These are phyloP conservation scores for Coemansia aciculifera DNA, from an alignment of 192 early-diverging fungal genomes.

Conservation along the genomic window DNA sequence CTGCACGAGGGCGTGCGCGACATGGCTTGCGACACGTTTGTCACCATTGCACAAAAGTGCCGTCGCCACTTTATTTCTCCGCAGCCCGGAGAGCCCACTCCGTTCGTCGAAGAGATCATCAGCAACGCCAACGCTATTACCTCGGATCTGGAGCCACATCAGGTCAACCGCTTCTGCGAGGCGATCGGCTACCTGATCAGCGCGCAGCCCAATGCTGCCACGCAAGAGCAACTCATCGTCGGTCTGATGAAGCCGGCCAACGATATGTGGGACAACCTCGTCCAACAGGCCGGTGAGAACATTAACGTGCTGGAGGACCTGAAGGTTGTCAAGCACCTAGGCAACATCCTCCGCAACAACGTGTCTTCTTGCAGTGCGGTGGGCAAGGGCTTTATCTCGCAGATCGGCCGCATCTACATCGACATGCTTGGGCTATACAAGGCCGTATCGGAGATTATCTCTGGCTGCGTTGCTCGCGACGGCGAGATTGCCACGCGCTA, in stretches of 20 bases:
- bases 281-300: constrained; percentile 76
- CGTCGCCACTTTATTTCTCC: constrained; percentile 92
- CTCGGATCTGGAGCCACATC: constrained; percentile 84
- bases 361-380: constrained; percentile 87
- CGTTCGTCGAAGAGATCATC: constrained; percentile 98
- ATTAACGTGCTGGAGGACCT: constrained; percentile 72
- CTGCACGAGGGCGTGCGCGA: constrained; percentile 99
- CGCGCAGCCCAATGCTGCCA: constrained; percentile 77
- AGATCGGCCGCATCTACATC: constrained; percentile 87
- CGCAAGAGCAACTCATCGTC: constrained; percentile 80
- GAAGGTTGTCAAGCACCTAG: constrained; percentile 82
- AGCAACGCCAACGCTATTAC: constrained; percentile 78
- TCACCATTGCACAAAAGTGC: constrained; percentile 98
- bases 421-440: constrained; percentile 92
- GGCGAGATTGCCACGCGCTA: constrained; percentile 90
- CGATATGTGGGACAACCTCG: constrained; percentile 80
- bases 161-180: constrained; percentile 98
- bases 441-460: constrained; percentile 82
- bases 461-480: constrained; percentile 68
- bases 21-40: constrained; percentile 99
- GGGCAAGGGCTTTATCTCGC: constrained; percentile 83
- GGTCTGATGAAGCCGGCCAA: constrained; percentile 91
- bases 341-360: constrained; percentile 95
- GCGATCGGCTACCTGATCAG: constrained; percentile 98
- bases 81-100: constrained; percentile 83